Base-by-base conservation (phyloP, 2,329 filamentous ascomycete species). In the Colletotrichum aenigma region DNA sequence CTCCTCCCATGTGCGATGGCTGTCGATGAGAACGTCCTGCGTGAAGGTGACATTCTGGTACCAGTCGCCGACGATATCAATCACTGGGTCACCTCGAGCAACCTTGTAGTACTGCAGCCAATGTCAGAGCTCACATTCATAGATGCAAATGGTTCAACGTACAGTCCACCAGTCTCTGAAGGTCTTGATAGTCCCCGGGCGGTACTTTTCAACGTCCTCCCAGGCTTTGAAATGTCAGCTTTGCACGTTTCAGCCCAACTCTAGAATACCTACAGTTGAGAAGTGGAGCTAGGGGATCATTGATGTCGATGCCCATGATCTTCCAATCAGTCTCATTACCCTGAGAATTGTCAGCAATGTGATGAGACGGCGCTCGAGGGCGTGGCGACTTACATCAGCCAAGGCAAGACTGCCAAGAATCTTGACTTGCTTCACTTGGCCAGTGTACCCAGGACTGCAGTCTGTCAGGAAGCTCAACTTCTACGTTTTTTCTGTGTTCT, bases 381-480 rank as follows among this genome's bases (percentile, higher is more conserved):
- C 21, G 66, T 73, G 7, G 13, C 60, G 28, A 78, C 79, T 70
- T 56, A 85, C 85, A 66, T 87, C 85, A 60, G 84, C 81, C 73
- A 87, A 79, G 7, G 85, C 83, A 2, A 87, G 80, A 0, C 83
- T 84, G 1, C 85, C 86, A 3, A 87, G 79, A 8, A 87, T 79
- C 79, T 87, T 87, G 77, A 86, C 85, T 77, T 85, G 82, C 78
- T 86, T 86, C 7, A 87, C 79, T 61, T 87, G 82, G 12, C 85
- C 85, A 32, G 81, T 77, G n/a, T 83, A 80, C 0, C 84, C 81
- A 2, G 81, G 79, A 1, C 80, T 80, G 10, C 7, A 62, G 3
- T 4, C 5, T n/a, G 13, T 43, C 7, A 71, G 68, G 12, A 12
- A 21, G 6, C 32, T 18, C 2, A 15, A 32, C 13, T 8, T 15